Conservation (phyloP, 108 stramenopile genomes). For the Nannochloropsis oceanica region DNA sequence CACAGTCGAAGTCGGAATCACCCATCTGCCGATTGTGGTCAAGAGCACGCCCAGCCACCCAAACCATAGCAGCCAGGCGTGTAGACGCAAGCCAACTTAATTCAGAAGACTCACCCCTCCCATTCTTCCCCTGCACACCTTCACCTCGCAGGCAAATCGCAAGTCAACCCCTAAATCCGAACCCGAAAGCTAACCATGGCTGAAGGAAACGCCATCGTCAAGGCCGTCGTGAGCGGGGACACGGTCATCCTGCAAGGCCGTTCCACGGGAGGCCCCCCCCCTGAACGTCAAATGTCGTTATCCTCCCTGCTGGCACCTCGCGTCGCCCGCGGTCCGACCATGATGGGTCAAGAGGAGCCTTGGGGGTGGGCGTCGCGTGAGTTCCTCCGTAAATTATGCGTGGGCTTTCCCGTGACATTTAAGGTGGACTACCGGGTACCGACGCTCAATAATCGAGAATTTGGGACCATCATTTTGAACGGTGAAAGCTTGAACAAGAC, state of each 20-base stretch:
- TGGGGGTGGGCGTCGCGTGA: constrained; percentile 44
- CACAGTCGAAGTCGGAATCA: too few species aligned
- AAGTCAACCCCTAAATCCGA: too few species aligned
- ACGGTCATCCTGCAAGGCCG: constrained; percentile 22
- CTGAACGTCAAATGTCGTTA: constrained; percentile 41
- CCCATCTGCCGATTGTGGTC: too few species aligned
- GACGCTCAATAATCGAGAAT: constrained; percentile 25
- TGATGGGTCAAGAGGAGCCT: constrained; percentile 33
- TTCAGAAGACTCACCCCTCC: too few species aligned
- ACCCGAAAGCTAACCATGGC: background rate
- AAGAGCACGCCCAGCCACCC: too few species aligned
- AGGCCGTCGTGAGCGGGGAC: constrained; percentile 31
- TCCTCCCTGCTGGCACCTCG: constrained; percentile 32
- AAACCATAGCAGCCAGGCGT: too few species aligned
- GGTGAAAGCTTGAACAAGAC: constrained; percentile 19
- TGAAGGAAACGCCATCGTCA: constrained; percentile 6
- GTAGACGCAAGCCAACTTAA: too few species aligned
- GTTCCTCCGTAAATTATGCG: constrained; percentile 35
- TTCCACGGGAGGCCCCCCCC: constrained; percentile 30
- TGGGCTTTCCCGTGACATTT: constrained; percentile 34
- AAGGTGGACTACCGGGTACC: constrained; percentile 38
- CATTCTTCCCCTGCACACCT: too few species aligned
- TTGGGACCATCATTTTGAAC: constrained; percentile 33
- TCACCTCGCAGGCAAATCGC: too few species aligned
- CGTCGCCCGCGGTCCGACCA: background rate